phyloP scores from a whole-genome alignment of 2,329 filamentous ascomycete species.

The Penicillium sp. region DNA sequence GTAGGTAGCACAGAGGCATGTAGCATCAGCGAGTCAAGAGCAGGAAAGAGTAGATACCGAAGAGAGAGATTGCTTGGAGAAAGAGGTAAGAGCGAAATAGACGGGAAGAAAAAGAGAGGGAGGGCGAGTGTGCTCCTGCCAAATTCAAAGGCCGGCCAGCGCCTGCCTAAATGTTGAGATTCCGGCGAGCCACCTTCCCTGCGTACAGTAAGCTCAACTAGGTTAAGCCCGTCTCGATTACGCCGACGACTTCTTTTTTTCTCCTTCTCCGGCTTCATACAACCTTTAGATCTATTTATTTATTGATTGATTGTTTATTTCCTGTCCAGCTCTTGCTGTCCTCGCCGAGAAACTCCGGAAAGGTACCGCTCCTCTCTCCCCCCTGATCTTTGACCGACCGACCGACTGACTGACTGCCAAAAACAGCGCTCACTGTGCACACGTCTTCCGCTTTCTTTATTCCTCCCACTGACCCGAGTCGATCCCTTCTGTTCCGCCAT shows the following conservation, averaged over 20 bases:
- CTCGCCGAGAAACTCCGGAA: not conserved
- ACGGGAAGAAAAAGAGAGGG: not conserved
- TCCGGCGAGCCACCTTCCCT: not conserved
- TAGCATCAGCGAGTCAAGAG: not conserved
- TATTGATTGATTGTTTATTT: not conserved
- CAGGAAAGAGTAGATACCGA: not conserved
- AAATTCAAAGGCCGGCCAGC: not conserved
- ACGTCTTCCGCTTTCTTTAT: not conserved
- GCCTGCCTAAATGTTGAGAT: not conserved
- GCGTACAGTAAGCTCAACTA: not conserved
- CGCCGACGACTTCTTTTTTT: not conserved
- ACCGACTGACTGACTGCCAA: not conserved
- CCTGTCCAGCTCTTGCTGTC: not conserved
- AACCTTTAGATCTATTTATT: no score
- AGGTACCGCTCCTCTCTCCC: not conserved
- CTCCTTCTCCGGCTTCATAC: not conserved
- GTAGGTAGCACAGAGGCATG: no score
- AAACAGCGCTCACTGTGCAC: not conserved
- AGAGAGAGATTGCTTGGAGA: not conserved
- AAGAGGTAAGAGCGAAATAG: not conserved
- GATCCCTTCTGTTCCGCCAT: constrained; percentile 13
- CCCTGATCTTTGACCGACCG: not conserved
- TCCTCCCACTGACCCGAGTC: constrained; percentile 16
- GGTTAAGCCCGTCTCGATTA: not conserved
- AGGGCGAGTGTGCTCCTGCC: not conserved